Base-by-base conservation (phyloP, 352 stramenopile species). In the Pythium phragmitis region DNA sequence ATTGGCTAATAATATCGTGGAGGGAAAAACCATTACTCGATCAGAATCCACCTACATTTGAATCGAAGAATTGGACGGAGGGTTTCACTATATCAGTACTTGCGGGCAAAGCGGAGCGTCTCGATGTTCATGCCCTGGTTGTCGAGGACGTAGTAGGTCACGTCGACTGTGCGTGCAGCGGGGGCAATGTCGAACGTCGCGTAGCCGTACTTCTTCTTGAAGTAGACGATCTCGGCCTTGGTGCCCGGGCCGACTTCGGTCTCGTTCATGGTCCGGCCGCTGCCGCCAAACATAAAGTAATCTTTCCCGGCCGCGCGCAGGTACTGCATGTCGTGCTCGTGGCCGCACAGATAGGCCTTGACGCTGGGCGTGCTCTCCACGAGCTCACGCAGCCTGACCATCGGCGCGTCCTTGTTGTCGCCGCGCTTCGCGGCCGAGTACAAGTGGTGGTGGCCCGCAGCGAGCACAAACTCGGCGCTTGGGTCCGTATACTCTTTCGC, bases 281-380 rank as follows among this genome's bases (percentile, higher is more conserved):
- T 62, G 41, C 72, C 72, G 28, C 72, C 72, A 50, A 79, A 69
- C 59, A 74, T 67, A 58, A 73, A 77, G 58, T 77, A 79, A 66
- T 79, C 67, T 42, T 63, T 70, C 28, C 52, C 39, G 19, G 66
- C 55, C 3, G 60, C 47, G 14, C 63, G 69, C 63, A 79, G 52
- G 56, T 68, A 69, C 66, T 79, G 72, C 69, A 79, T 75, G 63
- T 79, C 72, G 57, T 79, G 72, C 60, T 79, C 69, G 69, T 79
- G 72, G 50, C 72, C 72, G 49, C 68, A 75, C 49, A 78, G 51
- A 56, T 78, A 78, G 47, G 58, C 67, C 62, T 73, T 75, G 53
- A 76, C 72, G 50, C 67, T 73, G 14, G 60, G 9, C 19, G 37
- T 69, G 14, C 46, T 52, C 59, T 75, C 57, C 42, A 74, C 60